These are phyloP conservation scores for Neurospora crassa DNA, from an alignment of 2,329 filamentous ascomycete species.

Conservation along the genomic window DNA sequence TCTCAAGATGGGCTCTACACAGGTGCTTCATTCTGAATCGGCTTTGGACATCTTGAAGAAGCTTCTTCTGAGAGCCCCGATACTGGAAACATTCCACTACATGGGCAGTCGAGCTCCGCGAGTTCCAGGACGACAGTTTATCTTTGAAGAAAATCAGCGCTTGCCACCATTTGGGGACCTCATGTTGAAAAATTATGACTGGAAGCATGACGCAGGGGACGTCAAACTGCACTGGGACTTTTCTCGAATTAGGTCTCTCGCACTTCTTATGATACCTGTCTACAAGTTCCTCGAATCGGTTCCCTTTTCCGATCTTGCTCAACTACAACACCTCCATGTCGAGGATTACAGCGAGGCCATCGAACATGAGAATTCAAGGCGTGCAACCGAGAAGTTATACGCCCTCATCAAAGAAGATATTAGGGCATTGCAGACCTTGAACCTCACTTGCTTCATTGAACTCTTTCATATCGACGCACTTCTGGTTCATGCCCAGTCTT, in stretches of 20 bases:
- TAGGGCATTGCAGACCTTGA: constrained; percentile 26
- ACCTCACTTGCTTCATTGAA: constrained; percentile 31
- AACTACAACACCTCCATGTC: constrained; percentile 28
- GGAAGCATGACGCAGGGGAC: constrained; percentile 31
- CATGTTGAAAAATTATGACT: constrained; percentile 37
- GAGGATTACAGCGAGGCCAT: constrained; percentile 34
- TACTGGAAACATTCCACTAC: constrained; percentile 32
- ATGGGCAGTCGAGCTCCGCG: constrained; percentile 26
- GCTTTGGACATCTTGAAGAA: constrained; percentile 29
- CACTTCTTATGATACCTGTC: constrained; percentile 34
- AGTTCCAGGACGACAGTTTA: constrained; percentile 33
- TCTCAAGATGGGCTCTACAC: constrained; percentile 24
- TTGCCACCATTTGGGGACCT: constrained; percentile 34
- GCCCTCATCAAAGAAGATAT: constrained; percentile 29
- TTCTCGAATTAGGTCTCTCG: constrained; percentile 30
- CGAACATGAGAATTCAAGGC: not conserved
- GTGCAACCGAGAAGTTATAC: constrained; percentile 29
- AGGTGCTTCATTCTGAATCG: constrained; percentile 27
- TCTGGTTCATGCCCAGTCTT: constrained; percentile 26
- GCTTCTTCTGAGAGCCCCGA: constrained; percentile 28
- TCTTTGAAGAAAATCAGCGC: constrained; percentile 29
- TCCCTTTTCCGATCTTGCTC: constrained; percentile 25
- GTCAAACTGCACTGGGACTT: constrained; percentile 37
- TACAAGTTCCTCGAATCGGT: constrained; percentile 35
- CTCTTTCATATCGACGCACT: constrained; percentile 32